Evolutionary conservation across 257 asterid genomes (phyloP), one percentile per base, ranked within the genome.

Genomic region (Nicotiana knightiana): DNA sequence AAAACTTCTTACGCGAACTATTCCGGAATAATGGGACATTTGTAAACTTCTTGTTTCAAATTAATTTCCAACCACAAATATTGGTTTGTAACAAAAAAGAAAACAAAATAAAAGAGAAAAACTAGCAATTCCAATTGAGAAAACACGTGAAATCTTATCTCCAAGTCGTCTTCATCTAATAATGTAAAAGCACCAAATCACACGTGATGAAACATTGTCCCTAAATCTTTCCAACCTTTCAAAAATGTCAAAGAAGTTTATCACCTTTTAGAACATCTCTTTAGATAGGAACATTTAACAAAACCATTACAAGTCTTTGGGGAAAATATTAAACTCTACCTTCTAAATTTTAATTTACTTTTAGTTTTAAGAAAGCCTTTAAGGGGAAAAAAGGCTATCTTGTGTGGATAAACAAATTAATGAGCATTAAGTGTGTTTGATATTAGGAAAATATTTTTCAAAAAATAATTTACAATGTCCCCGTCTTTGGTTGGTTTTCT

Each of bases 101-200:
- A 71, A 46, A 43, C 5, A 70, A 39, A 64, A 64, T 1, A 28
- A 28, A 4, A 26, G 7, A 54, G 4, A 21, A 63, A 43, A 43
- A 10, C 7, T 33, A 8, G 7, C 9, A 67, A 67, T 7, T 10
- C 24, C 59, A 46, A 46, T 46, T 7, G 11, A 73, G 24, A 73
- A 26, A 48, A 75, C 46, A 24, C 9, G 79, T 48, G 63, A 73
- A 73, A 51, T 73, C 79, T 73, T 51, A 73, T 73, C 79, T 73
- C 10, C 24, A 26, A 9, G 55, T 39, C 33, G 7, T 3, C 8
- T 73, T 51, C 79, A 73, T 48, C 62, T 59, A 73, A 26, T 26
- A 73, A 26, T 21, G 79, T 24, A 71, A 71, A 48, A 4, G n/a
- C 63, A 26, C 43, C 62, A 24, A 48, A 26, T 48, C 51, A 17